Conservation (phyloP, 768 basidiomycete species). For the Suillus luteus region DNA sequence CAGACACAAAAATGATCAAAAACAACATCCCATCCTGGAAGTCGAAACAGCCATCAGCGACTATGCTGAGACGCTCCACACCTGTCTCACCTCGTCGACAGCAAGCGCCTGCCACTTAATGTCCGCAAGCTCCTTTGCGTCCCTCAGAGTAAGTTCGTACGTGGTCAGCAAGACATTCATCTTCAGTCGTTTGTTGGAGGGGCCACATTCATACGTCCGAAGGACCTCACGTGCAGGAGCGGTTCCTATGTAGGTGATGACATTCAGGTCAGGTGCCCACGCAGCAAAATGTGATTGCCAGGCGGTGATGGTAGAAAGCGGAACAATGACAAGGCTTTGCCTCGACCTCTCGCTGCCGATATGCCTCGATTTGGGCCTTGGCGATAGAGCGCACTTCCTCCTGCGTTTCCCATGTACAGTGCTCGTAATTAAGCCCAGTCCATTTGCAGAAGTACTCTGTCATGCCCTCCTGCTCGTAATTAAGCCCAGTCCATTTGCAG, state of each 20-base stretch:
- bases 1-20: too few species aligned
- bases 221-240: conserved; percentile 88
- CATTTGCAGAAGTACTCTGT: conserved; percentile 97
- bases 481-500: conserved; percentile 94
- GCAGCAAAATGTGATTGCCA: conserved; percentile 94
- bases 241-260: conserved; percentile 95
- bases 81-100: conserved; percentile 81
- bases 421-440: conserved; percentile 89
- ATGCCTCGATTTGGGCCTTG: conserved; percentile 77
- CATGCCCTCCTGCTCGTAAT: conserved; percentile 76
- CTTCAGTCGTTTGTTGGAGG: conserved; percentile 85
- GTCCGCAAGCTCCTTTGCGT: conserved; percentile 82
- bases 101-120: conserved; percentile 98
- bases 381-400: conserved; percentile 80
- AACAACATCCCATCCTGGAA: too few species aligned
- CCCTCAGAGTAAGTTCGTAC: conserved; percentile 93
- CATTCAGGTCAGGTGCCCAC: conserved; percentile 97
- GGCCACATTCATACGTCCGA: conserved; percentile 88
- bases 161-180: conserved; percentile 98
- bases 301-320: conserved; percentile 95
- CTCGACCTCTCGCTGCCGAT: conserved; percentile 72
- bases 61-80: conserved; percentile 3
- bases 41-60: conserved; percentile 33
- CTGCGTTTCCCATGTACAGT: conserved; percentile 93
- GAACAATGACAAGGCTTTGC: conserved; percentile 91